Evolutionary conservation across 2,329 filamentous ascomycete species (phyloP), one percentile per base, ranked within the genome.

Genomic region (Xylaria arbuscula): DNA sequence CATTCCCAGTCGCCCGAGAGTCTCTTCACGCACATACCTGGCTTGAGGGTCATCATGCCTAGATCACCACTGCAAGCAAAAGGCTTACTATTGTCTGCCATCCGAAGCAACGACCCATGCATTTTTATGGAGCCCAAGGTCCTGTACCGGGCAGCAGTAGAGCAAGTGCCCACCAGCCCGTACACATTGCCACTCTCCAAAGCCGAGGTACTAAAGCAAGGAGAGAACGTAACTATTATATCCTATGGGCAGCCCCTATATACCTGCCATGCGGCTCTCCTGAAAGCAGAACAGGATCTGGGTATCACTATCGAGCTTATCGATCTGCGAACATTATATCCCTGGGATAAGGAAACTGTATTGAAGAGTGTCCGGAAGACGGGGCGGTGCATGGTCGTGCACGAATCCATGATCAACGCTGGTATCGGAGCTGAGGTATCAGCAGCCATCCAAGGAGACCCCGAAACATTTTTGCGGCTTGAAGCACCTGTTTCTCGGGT

Each of bases 61-160:
- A 87, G 94, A 54, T 96, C 93, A 0, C 94, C 94, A 0, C 80
- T 91, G 2, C 94, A 98, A 80, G 94, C 94, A 5, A 98, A 98
- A 80, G 94, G 94, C 1, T 84, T 98, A 2, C 83, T 97, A 59
- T 84, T 97, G 2, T 87, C 92, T 2, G 87, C 91, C 0, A 93
- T 97, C 62, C 89, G 88, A 83, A 82, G 89, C 86, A 93, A 93
- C 70, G 94, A 98, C 78, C 94, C 94, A 0, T 93, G 95, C 70
- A 84, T 98, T 62, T 97, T 98, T 80, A 90, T 98, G 90, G 94
- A 98, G 79, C 94, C 94, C 53, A 98, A 98, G 82, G 92, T 96
- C 55, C 84, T 98, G 13, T 98, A 98, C 80, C 90, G 94, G 22
- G 94, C 94, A 0, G 93, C 94, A 0, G 93, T 97, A 34, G 94